Percentiles rank a stretch among this genome's conserved stretches.
Evolutionary conservation across 139 green algal species (phyloP).

Genomic region (Chlorella vulgaris): DNA sequence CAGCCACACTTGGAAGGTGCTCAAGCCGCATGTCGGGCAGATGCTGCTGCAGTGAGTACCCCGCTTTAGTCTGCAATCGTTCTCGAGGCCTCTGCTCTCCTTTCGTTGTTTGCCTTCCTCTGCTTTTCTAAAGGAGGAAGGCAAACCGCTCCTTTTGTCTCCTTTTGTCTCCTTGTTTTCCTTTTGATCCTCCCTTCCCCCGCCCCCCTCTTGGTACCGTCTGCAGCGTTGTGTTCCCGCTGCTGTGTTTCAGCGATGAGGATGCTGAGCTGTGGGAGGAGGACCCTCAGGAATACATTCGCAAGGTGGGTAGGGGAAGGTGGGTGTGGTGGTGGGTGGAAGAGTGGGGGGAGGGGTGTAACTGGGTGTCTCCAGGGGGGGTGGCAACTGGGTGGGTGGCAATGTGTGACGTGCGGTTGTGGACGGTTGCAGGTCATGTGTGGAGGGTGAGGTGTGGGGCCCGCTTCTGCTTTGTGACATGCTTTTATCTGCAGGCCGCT

Average conservation of each 20-base stretch:
- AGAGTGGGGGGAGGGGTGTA: background rate
- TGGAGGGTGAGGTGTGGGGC: no score
- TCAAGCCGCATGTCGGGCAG: slow-evolving; percentile 77
- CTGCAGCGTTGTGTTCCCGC: slow-evolving; percentile 82
- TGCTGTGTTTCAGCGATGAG: slow-evolving; percentile 90
- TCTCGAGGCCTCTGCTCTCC: no score
- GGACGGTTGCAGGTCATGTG: no score
- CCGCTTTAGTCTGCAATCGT: no score
- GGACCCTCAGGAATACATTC: slow-evolving; percentile 97
- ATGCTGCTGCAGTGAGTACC: slow-evolving; percentile 54
- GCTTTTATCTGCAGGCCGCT: no score
- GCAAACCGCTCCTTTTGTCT: no score
- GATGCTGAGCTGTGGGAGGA: slow-evolving; percentile 92
- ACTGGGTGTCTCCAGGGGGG: background rate
- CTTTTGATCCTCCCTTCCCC: no score
- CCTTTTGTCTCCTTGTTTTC: no score
- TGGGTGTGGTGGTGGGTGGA: no score
- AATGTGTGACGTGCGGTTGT: no score
- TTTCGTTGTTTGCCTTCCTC: background rate
- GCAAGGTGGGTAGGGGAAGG: slow-evolving; percentile 71
- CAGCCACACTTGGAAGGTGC: slow-evolving; percentile 67
- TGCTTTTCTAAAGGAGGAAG: no score
- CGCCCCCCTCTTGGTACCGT: background rate
- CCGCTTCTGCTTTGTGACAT: no score
- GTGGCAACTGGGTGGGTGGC: background rate